Evolutionary conservation across 2,329 filamentous ascomycete species (phyloP), one percentile per base, ranked within the genome.

Genomic region (Paracamarosporium sp.): DNA sequence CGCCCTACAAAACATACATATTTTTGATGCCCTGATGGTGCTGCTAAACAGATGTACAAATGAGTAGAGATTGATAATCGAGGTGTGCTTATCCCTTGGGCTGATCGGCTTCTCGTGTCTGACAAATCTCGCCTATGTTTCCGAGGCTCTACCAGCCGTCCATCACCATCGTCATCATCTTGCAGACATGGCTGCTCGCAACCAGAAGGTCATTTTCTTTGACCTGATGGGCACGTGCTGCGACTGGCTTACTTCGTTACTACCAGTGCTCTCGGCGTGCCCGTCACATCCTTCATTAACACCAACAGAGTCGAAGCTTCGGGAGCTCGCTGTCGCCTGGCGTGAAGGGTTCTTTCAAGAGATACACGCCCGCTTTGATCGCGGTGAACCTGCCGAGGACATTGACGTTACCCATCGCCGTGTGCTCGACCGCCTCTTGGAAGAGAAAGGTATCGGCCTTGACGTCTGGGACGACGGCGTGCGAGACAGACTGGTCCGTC

Each of bases 211-310:
- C 3, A 74, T 85, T 40, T 80, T 85, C 61, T 86, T 85, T 70
- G 82, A 86, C 71, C 82, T 86, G 64, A 86, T 86, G 83, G 83
- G 84, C 24, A 86, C 83, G 25, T 86, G 83, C 60, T 81, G 84
- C 3, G 78, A 86, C 67, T 86, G 82, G 84, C 82, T 85, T 57
- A 58, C 62, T 24, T 61, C 63, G 8, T 38, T 63, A 13, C 50
- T 63, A 5, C 45, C 54, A 8, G 13, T 52, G 5, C 47, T 64
- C 24, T 40, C 50, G 1, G 22, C 40, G 4, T 54, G 28, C n/a
- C 62, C 57, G n/a, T 24, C 56, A 5, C 55, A 55, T 17, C 46
- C 53, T 28, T 57, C 57, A 12, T 25, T 59, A n/a, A 15, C 27
- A 8, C 53, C 57, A 28, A 13, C 33, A 2, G 41, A 57, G 40